Evolutionary conservation across 2,329 filamentous ascomycete genomes (phyloP).

Genomic region (Scedosporium boydii): DNA sequence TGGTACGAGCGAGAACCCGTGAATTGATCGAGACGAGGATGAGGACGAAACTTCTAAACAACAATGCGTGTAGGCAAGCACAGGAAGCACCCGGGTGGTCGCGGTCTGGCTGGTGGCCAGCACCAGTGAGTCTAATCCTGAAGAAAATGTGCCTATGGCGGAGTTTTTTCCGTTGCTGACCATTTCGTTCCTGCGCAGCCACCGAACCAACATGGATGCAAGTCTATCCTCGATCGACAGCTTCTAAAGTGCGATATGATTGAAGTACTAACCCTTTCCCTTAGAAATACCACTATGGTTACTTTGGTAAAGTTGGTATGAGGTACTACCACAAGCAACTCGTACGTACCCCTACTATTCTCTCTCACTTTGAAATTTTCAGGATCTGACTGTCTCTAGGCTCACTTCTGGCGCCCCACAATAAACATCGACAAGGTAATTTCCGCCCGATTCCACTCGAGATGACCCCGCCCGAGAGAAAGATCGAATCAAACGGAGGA

Average conservation of each 20-base stretch:
- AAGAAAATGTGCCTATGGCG: background rate
- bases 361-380: too few relatives aligned
- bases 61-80: slow-evolving; percentile 72
- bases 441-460: slow-evolving; percentile 10
- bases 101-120: slow-evolving; percentile 95
- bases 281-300: slow-evolving; percentile 84
- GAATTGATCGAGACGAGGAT: background rate
- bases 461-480: background rate
- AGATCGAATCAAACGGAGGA: background rate
- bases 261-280: slow-evolving; percentile 4
- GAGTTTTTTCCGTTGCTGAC: background rate
- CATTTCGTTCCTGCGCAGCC: slow-evolving; percentile 11
- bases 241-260: slow-evolving; percentile 7
- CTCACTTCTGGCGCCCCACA: slow-evolving; percentile 96
- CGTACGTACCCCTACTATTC: too few relatives aligned
- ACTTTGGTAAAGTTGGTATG: slow-evolving; percentile 98
- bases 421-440: slow-evolving; percentile 97
- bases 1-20: slow-evolving; percentile 2
- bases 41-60: slow-evolving; percentile 2
- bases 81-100: slow-evolving; percentile 79
- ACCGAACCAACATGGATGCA: slow-evolving; percentile 48
- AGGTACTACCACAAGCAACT: slow-evolving; percentile 90
- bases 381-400: slow-evolving; percentile 28
- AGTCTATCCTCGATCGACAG: slow-evolving; percentile 54
- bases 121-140: slow-evolving; percentile 50